Percentiles rank a stretch among this genome's conserved stretches.
Conservation (phyloP, 2,329 filamentous ascomycete species). For the Penicillium freii region DNA sequence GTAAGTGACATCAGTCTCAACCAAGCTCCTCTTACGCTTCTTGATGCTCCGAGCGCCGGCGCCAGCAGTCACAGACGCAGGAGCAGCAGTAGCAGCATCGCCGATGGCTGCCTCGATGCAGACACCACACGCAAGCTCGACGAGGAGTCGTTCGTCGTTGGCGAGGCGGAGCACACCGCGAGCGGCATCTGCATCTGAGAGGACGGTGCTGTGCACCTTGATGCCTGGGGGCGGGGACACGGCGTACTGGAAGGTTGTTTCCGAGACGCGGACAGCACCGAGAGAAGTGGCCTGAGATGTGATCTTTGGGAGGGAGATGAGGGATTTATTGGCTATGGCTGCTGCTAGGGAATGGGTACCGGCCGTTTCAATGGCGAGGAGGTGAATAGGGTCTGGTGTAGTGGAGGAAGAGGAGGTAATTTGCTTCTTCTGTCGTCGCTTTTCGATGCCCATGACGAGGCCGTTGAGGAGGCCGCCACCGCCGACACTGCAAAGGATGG, state of each 20-base stretch:
- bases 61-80: conserved; percentile 7
- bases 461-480: conserved; percentile 79
- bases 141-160: conserved; percentile 76
- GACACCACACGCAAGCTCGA: conserved; percentile 83
- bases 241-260: conserved; percentile 65
- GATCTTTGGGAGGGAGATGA: conserved; percentile 67
- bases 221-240: conserved; percentile 45
- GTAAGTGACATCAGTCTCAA: conserved; percentile 10
- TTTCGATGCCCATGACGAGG: conserved; percentile 66
- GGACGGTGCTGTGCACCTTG: conserved; percentile 59
- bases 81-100: conserved; percentile 22
- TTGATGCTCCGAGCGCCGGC: conserved; percentile 19
- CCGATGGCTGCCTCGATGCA: conserved; percentile 58
- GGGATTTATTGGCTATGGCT: conserved; percentile 53
- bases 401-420: conserved; percentile 11
- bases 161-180: conserved; percentile 73
- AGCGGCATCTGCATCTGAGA: conserved; percentile 75
- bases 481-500: conserved; percentile 73
- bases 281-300: conserved; percentile 73
- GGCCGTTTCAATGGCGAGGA: conserved; percentile 72
- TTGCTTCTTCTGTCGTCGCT: conserved; percentile 40
- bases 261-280: conserved; percentile 69
- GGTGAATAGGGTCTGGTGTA: conserved; percentile 40
- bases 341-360: conserved; percentile 69
- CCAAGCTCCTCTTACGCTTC: conserved; percentile 31